phyloP scores from a whole-genome alignment of 257 asterid species.

The Parsonsia alboflavescens region DNA sequence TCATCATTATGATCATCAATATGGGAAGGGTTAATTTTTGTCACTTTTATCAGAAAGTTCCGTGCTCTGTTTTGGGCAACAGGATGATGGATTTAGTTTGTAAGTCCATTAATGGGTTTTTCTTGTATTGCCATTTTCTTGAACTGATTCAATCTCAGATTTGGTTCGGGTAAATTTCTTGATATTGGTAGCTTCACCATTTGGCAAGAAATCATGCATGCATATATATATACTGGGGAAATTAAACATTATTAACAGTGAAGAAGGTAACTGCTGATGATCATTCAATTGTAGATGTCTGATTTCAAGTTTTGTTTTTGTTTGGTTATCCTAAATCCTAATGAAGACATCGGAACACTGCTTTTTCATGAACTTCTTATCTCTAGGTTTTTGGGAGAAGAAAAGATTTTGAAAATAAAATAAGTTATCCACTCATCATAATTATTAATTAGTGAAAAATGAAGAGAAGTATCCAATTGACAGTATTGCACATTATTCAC shows the following conservation, averaged over 20 bases:
- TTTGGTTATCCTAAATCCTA: neutral
- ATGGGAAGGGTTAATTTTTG: neutral
- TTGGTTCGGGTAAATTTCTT: neutral
- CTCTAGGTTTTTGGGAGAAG: too few relatives aligned
- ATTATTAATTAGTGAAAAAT: too few relatives aligned
- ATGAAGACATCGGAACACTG: neutral
- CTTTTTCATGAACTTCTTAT: neutral
- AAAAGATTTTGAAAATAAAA: too few relatives aligned
- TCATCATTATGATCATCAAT: neutral
- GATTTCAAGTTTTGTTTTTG: neutral
- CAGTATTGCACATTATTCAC: neutral
- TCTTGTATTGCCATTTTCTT: neutral
- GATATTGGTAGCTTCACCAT: neutral
- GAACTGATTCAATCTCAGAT: neutral
- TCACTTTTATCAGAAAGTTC: neutral
- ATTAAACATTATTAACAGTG: neutral
- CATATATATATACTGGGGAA: neutral
- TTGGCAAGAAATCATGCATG: neutral
- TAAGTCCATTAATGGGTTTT: neutral
- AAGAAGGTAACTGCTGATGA: neutral
- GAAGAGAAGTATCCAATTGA: neutral
- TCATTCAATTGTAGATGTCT: neutral
- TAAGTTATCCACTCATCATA: too few relatives aligned
- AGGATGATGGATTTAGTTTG: neutral
- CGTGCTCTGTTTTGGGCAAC: conserved; percentile 9